Conservation (phyloP, 192 early-diverging fungal genomes). For the Geranomyces variabilis region DNA sequence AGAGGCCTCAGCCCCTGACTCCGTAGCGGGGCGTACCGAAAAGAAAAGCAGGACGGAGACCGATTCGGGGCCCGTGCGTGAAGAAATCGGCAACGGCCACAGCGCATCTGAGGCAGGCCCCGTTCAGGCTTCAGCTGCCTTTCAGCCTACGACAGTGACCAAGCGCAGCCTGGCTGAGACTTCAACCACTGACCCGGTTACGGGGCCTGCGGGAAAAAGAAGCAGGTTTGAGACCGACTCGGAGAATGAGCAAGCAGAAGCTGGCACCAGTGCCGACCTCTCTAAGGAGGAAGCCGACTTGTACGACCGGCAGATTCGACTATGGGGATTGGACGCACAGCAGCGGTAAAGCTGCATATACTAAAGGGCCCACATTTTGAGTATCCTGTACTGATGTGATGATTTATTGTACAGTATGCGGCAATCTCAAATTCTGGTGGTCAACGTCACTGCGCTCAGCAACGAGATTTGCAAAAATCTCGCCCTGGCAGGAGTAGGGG, state of each 20-base stretch:
- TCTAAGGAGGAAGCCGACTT: slow-evolving; percentile 84
- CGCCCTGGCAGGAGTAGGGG: slow-evolving; percentile 84
- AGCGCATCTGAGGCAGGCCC: no score
- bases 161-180: no score
- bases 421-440: slow-evolving; percentile 73
- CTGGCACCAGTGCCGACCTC: not conserved
- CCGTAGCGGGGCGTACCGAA: not conserved
- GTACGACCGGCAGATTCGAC: slow-evolving; percentile 96
- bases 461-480: slow-evolving; percentile 93
- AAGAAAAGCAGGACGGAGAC: not conserved
- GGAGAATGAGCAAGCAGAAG: not conserved
- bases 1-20: not conserved
- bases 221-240: not conserved
- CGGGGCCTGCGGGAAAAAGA: not conserved
- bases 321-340: slow-evolving; percentile 97
- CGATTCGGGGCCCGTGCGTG: not conserved
- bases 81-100: not conserved
- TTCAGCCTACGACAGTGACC: no score
- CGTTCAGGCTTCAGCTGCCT: no score
- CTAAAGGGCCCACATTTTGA: not conserved
- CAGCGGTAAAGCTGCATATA: slow-evolving; percentile 53
- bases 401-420: slow-evolving; percentile 64
- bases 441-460: slow-evolving; percentile 71
- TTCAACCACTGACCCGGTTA: no score
- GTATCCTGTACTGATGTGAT: not conserved